Percentiles rank a stretch among this genome's conserved stretches.
These are phyloP conservation scores for Boehmeria nivea DNA, from an alignment of 306 rosid genomes.

Conservation along the genomic window DNA sequence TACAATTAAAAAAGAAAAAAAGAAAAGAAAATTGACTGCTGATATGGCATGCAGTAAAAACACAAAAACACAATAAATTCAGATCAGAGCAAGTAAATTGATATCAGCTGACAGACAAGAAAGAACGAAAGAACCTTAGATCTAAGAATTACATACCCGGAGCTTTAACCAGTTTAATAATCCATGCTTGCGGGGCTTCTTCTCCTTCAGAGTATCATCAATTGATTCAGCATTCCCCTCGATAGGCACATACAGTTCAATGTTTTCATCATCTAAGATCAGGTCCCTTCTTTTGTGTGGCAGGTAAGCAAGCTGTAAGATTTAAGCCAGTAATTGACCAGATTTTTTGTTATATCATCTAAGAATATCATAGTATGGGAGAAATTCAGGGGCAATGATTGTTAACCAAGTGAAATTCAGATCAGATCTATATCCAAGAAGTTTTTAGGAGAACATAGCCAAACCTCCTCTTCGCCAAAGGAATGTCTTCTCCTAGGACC, in stretches of 20 bases:
- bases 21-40: no score
- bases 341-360: no score
- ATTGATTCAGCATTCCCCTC: constrained; percentile 59
- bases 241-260: constrained; percentile 65
- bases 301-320: constrained; percentile 82
- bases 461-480: constrained; percentile 85
- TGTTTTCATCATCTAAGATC: constrained; percentile 79
- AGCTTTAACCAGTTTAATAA: constrained; percentile 85
- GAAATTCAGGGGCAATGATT: no score
- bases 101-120: neutral
- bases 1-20: constrained; percentile 4
- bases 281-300: constrained; percentile 92
- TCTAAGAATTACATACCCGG: constrained; percentile 56
- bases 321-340: no score
- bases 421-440: neutral
- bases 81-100: constrained; percentile 12
- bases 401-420: neutral
- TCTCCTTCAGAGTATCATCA: constrained; percentile 65
- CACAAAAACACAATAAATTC: no score
- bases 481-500: constrained; percentile 86
- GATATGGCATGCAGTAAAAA: constrained; percentile 6
- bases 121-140: neutral
- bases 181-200: constrained; percentile 87
- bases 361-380: no score
- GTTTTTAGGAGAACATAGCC: constrained; percentile 13